Evolutionary conservation across 495 filamentous ascomycete species (phyloP), one percentile per base, ranked within the genome.

Genomic region (Penicillium steckii): DNA sequence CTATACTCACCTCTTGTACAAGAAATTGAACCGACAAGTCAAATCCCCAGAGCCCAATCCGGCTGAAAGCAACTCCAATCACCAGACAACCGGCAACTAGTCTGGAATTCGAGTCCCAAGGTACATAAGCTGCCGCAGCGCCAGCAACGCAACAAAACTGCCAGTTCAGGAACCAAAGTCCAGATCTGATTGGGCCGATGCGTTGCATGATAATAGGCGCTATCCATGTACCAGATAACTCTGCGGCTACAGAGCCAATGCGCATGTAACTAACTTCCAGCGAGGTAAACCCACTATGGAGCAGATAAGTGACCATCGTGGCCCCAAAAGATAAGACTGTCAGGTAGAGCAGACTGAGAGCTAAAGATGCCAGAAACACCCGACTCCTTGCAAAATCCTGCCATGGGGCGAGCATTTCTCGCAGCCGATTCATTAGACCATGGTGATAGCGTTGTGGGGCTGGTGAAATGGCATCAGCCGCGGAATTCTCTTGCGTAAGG

Each of bases 11-110:
- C 55, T 85, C 83, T 60, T 89, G 87, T 0, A 89, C 71, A 10
- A 89, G 74, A 40, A 75, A 73, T 57, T 90, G 87, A 7, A 72
- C 80, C 23, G 74, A 81, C 2, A 90, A 67, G 59, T 90, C 87
- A 51, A 83, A 89, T 0, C 85, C 82, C 79, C 86, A 84, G 0
- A 90, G 70, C 0, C 87, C 86, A 5, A 87, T 29, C 0, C 87
- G 73, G 46, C 85, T 88, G 9, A 85, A 24, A 0, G 77, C 74
- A 0, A 82, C 77, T 0, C 79, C 82, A 3, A 58, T 64, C 2
- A 80, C 75, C 12, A 88, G 64, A 8, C 70, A 72, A 0, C 55
- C 61, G 0, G 77, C 78, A 2, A 80, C 70, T 1, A 75, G 19
- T 18, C 61, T 57, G 6, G 60, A 59, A 6, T 52, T 53, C 4